Conservation (phyloP, 2,329 filamentous ascomycete genomes). For the Neoscytalidium dimidiatum region DNA sequence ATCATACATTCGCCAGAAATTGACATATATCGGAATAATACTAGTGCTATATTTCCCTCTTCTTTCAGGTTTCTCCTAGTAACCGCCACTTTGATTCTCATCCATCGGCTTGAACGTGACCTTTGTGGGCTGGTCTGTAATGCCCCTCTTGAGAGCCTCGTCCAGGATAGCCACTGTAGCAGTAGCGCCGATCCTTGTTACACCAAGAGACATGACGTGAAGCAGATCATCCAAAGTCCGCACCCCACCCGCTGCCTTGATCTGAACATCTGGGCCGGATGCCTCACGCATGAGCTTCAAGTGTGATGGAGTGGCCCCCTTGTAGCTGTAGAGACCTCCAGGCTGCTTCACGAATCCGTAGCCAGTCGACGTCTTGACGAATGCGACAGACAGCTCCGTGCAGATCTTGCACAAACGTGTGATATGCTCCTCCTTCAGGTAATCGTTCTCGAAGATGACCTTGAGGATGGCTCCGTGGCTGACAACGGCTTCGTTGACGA, state of each 20-base stretch:
- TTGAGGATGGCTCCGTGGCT: slow-evolving; percentile 53
- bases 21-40: too few species aligned
- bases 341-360: slow-evolving; percentile 62
- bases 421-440: slow-evolving; percentile 54
- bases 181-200: slow-evolving; percentile 58
- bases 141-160: slow-evolving; percentile 55
- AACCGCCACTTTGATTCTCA: background rate
- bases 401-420: slow-evolving; percentile 58
- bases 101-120: slow-evolving; percentile 33
- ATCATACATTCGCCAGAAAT: too few species aligned
- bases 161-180: slow-evolving; percentile 58
- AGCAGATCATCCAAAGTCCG: slow-evolving; percentile 59
- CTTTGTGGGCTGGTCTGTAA: slow-evolving; percentile 37
- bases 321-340: slow-evolving; percentile 55
- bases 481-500: slow-evolving; percentile 52
- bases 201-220: slow-evolving; percentile 56
- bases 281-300: slow-evolving; percentile 57
- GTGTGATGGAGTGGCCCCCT: slow-evolving; percentile 54
- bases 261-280: slow-evolving; percentile 47
- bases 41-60: background rate
- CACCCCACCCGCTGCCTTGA: slow-evolving; percentile 62
- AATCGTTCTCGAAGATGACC: slow-evolving; percentile 66
- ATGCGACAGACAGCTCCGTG: slow-evolving; percentile 52
- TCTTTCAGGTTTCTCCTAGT: background rate
- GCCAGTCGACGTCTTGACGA: slow-evolving; percentile 63